Evolutionary conservation across 257 asterid species (phyloP).

Genomic region (Leptodermis oblonga): DNA sequence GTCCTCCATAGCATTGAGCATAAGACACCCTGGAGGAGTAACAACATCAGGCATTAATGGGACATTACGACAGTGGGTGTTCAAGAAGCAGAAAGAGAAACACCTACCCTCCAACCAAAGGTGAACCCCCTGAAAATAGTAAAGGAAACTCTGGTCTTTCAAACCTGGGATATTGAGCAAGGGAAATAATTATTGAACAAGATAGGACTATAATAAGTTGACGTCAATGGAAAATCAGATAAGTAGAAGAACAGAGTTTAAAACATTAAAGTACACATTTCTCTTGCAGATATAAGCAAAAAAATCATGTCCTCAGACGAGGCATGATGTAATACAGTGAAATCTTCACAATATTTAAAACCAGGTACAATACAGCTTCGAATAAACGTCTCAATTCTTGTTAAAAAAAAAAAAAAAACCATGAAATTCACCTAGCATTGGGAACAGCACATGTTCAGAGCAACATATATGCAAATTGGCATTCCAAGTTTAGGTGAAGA

Average conservation of each 20-base stretch:
- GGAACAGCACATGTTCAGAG: neutral
- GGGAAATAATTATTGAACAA: neutral
- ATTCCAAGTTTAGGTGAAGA: neutral
- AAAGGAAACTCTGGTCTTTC: slow-evolving; percentile 79
- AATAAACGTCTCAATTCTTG: neutral
- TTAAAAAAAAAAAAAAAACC: no score
- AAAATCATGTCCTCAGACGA: neutral
- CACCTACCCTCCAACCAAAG: slow-evolving; percentile 72
- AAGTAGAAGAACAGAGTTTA: neutral
- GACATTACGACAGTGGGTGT: neutral
- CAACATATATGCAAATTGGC: neutral
- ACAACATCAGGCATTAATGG: slow-evolving; percentile 5
- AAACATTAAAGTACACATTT: neutral
- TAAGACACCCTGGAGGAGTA: slow-evolving; percentile 50
- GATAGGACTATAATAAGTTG: slow-evolving; percentile 1
- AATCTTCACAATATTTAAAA: neutral
- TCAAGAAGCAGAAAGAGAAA: slow-evolving; percentile 1
- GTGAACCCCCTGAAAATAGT: slow-evolving; percentile 68
- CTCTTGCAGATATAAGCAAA: neutral
- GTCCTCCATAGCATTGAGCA: slow-evolving; percentile 99
- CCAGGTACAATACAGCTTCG: neutral
- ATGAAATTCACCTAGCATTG: neutral
- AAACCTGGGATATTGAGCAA: slow-evolving; percentile 50
- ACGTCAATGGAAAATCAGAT: neutral
- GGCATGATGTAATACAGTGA: neutral